These are phyloP conservation scores for Quercus mongolica DNA, from an alignment of 306 rosid species.

Conservation along the genomic window DNA sequence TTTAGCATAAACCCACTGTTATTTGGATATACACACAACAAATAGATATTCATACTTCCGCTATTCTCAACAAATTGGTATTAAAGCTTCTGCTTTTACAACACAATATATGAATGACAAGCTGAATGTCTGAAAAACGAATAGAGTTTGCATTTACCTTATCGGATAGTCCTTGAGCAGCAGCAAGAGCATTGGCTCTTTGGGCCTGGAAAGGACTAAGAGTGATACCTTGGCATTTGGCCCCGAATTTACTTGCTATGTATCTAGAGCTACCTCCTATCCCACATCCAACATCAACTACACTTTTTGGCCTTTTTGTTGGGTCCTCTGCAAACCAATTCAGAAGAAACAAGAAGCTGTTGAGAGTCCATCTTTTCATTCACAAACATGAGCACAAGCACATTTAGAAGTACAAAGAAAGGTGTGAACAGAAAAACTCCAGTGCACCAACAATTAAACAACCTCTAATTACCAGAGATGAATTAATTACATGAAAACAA, in stretches of 20 bases:
- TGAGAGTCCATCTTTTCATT: not conserved
- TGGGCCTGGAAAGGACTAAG: slow-evolving; percentile 86
- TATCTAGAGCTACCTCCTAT: slow-evolving; percentile 95
- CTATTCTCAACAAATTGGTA: too few species aligned
- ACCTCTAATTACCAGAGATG: not conserved
- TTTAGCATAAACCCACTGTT: too few species aligned
- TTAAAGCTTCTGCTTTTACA: too few species aligned
- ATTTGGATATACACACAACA: too few species aligned
- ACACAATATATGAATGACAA: not conserved
- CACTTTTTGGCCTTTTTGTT: slow-evolving; percentile 34
- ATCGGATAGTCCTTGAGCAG: slow-evolving; percentile 52
- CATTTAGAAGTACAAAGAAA: not conserved
- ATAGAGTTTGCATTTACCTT: slow-evolving; percentile 29
- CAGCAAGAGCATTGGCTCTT: slow-evolving; percentile 80
- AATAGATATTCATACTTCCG: too few species aligned
- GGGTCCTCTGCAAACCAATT: slow-evolving; percentile 13
- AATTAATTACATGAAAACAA: not conserved
- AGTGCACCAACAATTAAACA: not conserved
- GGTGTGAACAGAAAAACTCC: not conserved
- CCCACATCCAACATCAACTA: slow-evolving; percentile 94
- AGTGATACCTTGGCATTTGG: slow-evolving; percentile 65
- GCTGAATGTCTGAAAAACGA: not conserved
- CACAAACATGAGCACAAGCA: not conserved
- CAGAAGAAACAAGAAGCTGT: not conserved
- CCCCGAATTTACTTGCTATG: slow-evolving; percentile 60